Evolutionary conservation across 108 stramenopile genomes (phyloP), one percentile per base, ranked within the genome.

Genomic region (Aurantiochytrium sp.): DNA sequence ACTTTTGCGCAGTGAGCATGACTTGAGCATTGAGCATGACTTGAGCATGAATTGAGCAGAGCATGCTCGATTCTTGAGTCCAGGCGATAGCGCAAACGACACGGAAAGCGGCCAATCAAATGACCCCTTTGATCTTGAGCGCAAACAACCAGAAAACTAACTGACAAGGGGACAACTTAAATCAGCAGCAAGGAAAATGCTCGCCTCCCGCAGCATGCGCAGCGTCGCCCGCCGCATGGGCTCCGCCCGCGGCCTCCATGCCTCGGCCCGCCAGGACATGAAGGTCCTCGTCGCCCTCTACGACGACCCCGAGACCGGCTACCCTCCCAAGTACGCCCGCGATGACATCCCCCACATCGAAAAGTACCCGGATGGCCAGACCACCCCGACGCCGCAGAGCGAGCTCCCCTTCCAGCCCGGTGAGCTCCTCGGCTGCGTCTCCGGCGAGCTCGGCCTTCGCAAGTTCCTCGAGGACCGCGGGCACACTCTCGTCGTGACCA

Each of bases 361-460:
- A 4, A 53, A 53, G 76, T 83, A 83, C 76, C 76, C 76, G 8
- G 76, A 83, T 44, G 76, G 76, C 19, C 76, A 83, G 51, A 83
- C 76, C 10, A 47, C 51, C 10, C 76, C 76, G 49, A 83, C 76
- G 16, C 76, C 76, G 49, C 64, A 69, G 64, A 83, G 2, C 18
- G 51, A 83, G n/a, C 49, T 83, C 19, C 49, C 44, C 76, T 83
- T 83, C n/a, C 42, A 83, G 76, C 76, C 76, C 51, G 76, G 76
- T n/a, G 49, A 83, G 76, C 51, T 83, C 19, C 76, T 83, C 76
- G 76, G 76, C 51, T 83, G 76, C 28, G 76, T 83, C 10, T 83
- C 76, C 10, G 76, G 76, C 51, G 76, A 83, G 76, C 76, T 83
- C 76, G 76, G 76, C 49, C 51, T 83, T 12, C 76, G 76, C 44